Evolutionary conservation across 768 basidiomycete genomes (phyloP).

Genomic region (Tremella fuciformis): DNA sequence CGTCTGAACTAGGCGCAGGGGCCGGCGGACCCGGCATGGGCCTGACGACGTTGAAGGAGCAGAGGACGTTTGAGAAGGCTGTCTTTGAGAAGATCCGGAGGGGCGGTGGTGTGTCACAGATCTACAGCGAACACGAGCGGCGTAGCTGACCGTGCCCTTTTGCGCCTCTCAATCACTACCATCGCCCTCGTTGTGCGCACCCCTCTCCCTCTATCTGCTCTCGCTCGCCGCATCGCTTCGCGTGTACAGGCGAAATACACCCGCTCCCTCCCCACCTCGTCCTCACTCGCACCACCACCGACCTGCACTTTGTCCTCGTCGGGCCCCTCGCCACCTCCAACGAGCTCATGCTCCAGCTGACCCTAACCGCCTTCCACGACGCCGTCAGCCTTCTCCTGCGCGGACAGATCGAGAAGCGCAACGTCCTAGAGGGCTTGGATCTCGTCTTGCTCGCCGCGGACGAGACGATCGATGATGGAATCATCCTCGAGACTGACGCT

Average conservation of each 20-base stretch:
- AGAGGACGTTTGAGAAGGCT: constrained; percentile 91
- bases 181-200: not conserved
- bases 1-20: constrained; percentile 39
- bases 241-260: constrained; percentile 77
- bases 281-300: constrained; percentile 89
- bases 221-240: not conserved
- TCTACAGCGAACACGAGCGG: not conserved
- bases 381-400: constrained; percentile 79
- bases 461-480: constrained; percentile 96
- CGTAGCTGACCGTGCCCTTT: not conserved
- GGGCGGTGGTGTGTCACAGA: constrained; percentile 66
- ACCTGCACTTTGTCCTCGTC: constrained; percentile 91
- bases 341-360: constrained; percentile 90
- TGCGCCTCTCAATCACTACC: too few species aligned
- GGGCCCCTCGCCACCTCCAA: constrained; percentile 77
- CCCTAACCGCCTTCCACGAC: constrained; percentile 78
- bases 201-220: not conserved
- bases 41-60: constrained; percentile 71
- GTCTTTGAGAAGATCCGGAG: constrained; percentile 95
- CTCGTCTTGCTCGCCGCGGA: constrained; percentile 86
- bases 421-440: constrained; percentile 90
- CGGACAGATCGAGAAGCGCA: constrained; percentile 91
- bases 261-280: constrained; percentile 83
- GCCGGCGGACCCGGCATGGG: constrained; percentile 44
- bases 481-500: constrained; percentile 94